Evolutionary conservation across 1,284 basidiomycete species (phyloP).

Genomic region (Irpex rosettiformis): DNA sequence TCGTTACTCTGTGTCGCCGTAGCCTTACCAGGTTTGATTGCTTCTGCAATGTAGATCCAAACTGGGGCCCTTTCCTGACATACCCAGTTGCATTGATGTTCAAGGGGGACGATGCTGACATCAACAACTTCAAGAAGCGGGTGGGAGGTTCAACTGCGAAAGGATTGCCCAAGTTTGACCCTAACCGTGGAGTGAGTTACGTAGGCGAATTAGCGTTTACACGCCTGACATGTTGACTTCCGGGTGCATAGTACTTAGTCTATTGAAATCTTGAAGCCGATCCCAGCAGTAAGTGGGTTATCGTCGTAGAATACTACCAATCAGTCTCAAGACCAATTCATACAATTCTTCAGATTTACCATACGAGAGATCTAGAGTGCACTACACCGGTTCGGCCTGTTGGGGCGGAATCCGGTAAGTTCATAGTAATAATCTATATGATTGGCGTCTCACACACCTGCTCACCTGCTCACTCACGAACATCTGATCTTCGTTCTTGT

Average conservation of each 20-base stretch:
- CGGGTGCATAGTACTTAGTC: constrained; percentile 74
- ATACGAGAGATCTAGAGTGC: no score
- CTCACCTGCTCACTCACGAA: no score
- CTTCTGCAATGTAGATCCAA: constrained; percentile 35
- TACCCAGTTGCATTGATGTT: constrained; percentile 49
- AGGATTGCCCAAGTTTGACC: constrained; percentile 63
- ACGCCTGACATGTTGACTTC: background rate
- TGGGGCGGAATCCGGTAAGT: no score
- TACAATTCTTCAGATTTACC: no score
- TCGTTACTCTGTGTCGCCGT: background rate
- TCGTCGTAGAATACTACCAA: no score
- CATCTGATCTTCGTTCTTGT: no score
- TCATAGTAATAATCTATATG: no score
- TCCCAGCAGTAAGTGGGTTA: constrained; percentile 67
- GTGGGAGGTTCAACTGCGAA: constrained; percentile 43
- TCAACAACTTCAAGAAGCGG: constrained; percentile 60
- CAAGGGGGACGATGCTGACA: constrained; percentile 63
- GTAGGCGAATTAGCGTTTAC: background rate
- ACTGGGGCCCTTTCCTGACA: constrained; percentile 52
- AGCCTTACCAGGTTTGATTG: constrained; percentile 5
- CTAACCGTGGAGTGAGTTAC: constrained; percentile 56
- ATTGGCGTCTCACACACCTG: no score
- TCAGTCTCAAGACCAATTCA: no score
- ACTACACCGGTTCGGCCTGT: no score
- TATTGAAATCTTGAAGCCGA: constrained; percentile 67